A percentile compares a stretch with the other conserved stretches of the same genome.
Evolutionary conservation across 2,329 filamentous ascomycete genomes (phyloP).

Genomic region (Paracoccidioides brasiliensis): DNA sequence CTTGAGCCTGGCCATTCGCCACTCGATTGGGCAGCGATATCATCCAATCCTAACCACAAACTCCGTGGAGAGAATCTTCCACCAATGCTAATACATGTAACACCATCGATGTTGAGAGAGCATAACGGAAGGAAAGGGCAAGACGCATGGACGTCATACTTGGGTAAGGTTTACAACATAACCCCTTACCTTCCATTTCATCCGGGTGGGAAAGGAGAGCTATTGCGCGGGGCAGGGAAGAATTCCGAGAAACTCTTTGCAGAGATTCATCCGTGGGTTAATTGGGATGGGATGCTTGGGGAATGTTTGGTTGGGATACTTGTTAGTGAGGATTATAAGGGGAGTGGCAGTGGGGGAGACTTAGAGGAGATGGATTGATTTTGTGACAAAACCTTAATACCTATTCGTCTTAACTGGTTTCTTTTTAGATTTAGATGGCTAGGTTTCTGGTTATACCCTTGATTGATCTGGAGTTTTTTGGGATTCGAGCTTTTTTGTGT

Average conservation of each 20-base stretch:
- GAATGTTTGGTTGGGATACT: conserved; percentile 50
- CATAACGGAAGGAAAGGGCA: conserved; percentile 73
- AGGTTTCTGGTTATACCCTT: neutral
- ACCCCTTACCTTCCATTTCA: conserved; percentile 82
- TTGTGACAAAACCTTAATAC: neutral
- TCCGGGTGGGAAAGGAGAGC: conserved; percentile 58
- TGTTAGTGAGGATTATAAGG: conserved; percentile 40
- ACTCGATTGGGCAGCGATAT: conserved; percentile 84
- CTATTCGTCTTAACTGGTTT: neutral
- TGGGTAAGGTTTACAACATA: conserved; percentile 89
- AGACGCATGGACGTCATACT: conserved; percentile 82
- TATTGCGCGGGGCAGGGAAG: conserved; percentile 50
- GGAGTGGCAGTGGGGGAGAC: conserved; percentile 9
- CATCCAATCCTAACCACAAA: conserved; percentile 47
- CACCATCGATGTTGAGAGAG: conserved; percentile 62
- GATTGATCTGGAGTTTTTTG: neutral
- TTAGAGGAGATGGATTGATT: conserved; percentile 50
- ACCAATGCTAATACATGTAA: conserved; percentile 54
- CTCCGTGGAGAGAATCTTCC: conserved; percentile 47
- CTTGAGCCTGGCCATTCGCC: conserved; percentile 87
- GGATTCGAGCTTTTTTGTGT: neutral
- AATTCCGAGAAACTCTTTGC: conserved; percentile 52
- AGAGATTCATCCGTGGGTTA: conserved; percentile 55
- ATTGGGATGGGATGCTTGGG: conserved; percentile 53
- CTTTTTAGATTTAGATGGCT: neutral